Conservation (phyloP, 176 grass and related monocot species). For the Oryza glumipatula region DNA sequence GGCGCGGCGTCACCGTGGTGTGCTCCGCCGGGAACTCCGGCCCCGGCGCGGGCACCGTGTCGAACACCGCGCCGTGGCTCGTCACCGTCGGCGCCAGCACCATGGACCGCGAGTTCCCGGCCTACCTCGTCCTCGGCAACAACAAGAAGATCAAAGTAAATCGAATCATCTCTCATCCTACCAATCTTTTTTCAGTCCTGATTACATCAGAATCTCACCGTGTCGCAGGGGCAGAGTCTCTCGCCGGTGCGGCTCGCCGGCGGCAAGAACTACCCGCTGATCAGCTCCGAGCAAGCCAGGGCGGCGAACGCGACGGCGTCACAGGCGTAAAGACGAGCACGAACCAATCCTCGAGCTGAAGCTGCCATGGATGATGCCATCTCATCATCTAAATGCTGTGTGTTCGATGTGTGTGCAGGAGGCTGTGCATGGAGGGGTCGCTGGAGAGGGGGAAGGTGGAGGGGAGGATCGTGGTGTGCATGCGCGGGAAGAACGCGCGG, state of each 20-base stretch:
- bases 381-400: no score
- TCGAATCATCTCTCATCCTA: background rate
- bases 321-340: conserved; percentile 55
- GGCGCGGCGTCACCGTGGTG: conserved; percentile 67
- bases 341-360: background rate
- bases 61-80: conserved; percentile 91
- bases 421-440: conserved; percentile 52
- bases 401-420: conserved; percentile 40
- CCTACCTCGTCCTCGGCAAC: conserved; percentile 53
- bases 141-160: conserved; percentile 64
- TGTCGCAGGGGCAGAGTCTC: conserved; percentile 74
- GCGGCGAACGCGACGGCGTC: conserved; percentile 31
- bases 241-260: conserved; percentile 50
- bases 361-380: background rate
- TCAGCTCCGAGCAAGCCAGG: conserved; percentile 65
- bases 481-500: conserved; percentile 62
- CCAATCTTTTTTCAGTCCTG: background rate
- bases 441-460: conserved; percentile 56
- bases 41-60: conserved; percentile 53
- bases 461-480: conserved; percentile 87
- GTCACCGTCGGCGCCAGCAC: conserved; percentile 85
- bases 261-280: conserved; percentile 61
- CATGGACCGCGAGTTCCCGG: conserved; percentile 79
- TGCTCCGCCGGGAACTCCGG: conserved; percentile 86
- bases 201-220: background rate